Evolutionary conservation across 2,329 filamentous ascomycete genomes (phyloP), one percentile per base, ranked within the genome.

Genomic region (Periglandula ipomoeae): DNA sequence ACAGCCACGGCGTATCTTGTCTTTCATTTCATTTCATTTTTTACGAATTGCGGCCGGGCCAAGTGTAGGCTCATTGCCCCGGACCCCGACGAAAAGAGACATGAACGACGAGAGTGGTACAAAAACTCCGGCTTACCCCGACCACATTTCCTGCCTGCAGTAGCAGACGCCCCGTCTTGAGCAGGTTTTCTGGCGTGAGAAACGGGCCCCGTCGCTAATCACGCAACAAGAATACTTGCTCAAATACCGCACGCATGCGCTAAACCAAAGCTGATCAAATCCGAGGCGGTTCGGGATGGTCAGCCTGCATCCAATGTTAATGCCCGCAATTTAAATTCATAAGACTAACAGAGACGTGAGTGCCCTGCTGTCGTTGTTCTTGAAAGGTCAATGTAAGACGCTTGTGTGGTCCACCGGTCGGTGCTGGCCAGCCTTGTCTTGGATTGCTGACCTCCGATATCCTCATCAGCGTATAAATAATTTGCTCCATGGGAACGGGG

Each of bases 171-270:
- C 30, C 19, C 27, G 39, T 15, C 44, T 19, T 38, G 32, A 19
- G 32, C 32, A 30, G 32, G 15, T 38, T 15, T 34, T 8, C 3
- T 4, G 6, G 20, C 22, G 34, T 13, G n/a, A 8, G n/a, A 20
- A n/a, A n/a, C n/a, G 13, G 11, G 23, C 20, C 6, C 15, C 3
- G 13, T 46, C 10, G n/a, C 22, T 37, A 8, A 11, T 22, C n/a
- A 35, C 35, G 24, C 35, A 34, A 41, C 5, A 32, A 32, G 20
- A 20, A 15, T 30, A 49, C 27, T 46, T 46, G 48, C 48, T 34
- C 43, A 42, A 35, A 46, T n/a, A 20, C 47, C 47, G 47, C 27
- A 23, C 34, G 35, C 38, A 23, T 22, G 23, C 43, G n/a, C 43
- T 46, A 37, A n/a, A 10, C 37, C 42, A 9, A 15, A 27, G 27